Percentiles rank a stretch among this genome's conserved stretches.
These are phyloP conservation scores for Eucalyptus erythrocorys DNA, from an alignment of 345 rosid genomes.

Conservation along the genomic window DNA sequence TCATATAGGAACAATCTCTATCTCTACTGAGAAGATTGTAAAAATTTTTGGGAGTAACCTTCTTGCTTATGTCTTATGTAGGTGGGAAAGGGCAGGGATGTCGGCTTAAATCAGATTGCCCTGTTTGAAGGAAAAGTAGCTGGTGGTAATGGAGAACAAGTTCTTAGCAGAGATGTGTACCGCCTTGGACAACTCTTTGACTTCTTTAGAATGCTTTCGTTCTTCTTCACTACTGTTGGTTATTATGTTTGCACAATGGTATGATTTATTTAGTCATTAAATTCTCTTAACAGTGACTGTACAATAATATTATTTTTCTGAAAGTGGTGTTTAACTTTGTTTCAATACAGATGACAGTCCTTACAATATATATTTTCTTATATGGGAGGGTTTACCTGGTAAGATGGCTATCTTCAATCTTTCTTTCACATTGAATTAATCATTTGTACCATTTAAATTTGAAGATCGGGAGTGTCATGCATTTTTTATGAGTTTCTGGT, in stretches of 20 bases:
- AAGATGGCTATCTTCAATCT: not conserved
- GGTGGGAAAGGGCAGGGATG: conserved; percentile 99
- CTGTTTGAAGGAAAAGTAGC: conserved; percentile 98
- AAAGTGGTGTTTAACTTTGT: not conserved
- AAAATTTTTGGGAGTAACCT: not conserved
- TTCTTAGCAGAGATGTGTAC: conserved; percentile 92
- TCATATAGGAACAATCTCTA: not conserved
- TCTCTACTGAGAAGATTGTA: not conserved
- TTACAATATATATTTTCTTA: conserved; percentile 77
- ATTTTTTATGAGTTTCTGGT: not conserved
- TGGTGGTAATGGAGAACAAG: conserved; percentile 99
- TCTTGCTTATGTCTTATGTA: conserved; percentile 8
- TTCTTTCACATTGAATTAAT: not conserved
- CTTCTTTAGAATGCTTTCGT: conserved; percentile 96
- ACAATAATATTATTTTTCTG: not conserved
- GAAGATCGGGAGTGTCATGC: not conserved
- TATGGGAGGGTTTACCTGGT: conserved; percentile 97
- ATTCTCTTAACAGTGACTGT: not conserved
- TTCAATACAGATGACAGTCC: conserved; percentile 92
- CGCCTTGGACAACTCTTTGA: conserved; percentile 96
- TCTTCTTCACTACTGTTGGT: conserved; percentile 96
- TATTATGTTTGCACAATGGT: conserved; percentile 98
- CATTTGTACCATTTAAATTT: not conserved
- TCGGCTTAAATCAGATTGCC: conserved; percentile 97
- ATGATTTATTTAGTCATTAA: not conserved